A percentile compares a stretch with the other conserved stretches of the same genome.
Evolutionary conservation across 768 basidiomycete species (phyloP).

Genomic region (Phaeotremella skinneri): DNA sequence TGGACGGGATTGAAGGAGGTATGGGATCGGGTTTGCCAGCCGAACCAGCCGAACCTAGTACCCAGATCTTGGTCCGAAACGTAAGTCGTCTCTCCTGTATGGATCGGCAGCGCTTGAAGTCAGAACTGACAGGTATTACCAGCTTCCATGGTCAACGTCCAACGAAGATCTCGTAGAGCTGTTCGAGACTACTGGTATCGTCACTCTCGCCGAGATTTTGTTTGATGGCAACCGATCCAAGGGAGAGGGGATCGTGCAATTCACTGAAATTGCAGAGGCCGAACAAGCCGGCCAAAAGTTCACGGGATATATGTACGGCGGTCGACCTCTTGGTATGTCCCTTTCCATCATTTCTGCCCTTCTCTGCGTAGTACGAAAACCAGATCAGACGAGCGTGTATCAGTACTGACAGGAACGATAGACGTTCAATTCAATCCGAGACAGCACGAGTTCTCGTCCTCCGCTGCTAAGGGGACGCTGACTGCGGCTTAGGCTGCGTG

Average conservation of each 20-base stretch:
- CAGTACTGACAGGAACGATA: conserved; percentile 36
- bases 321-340: conserved; percentile 71
- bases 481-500: too few relatives aligned
- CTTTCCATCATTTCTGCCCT: neutral
- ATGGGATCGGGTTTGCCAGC: conserved; percentile 40
- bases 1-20: conserved; percentile 26
- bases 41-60: conserved; percentile 71
- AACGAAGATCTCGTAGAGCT: conserved; percentile 97
- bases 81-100: conserved; percentile 60
- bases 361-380: neutral
- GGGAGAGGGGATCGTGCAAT: conserved; percentile 94
- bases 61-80: conserved; percentile 98
- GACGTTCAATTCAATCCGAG: conserved; percentile 94
- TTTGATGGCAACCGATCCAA: conserved; percentile 90
- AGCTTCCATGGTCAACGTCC: conserved; percentile 98
- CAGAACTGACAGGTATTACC: conserved; percentile 1
- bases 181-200: conserved; percentile 95
- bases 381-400: neutral
- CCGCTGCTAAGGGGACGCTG: conserved; percentile 73
- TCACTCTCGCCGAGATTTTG: conserved; percentile 90
- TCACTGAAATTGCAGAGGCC: conserved; percentile 78
- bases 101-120: neutral
- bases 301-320: conserved; percentile 92
- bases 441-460: conserved; percentile 88
- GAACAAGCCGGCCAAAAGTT: conserved; percentile 98